Conservation (phyloP, 495 filamentous ascomycete species). For the Penicillium salamii region DNA sequence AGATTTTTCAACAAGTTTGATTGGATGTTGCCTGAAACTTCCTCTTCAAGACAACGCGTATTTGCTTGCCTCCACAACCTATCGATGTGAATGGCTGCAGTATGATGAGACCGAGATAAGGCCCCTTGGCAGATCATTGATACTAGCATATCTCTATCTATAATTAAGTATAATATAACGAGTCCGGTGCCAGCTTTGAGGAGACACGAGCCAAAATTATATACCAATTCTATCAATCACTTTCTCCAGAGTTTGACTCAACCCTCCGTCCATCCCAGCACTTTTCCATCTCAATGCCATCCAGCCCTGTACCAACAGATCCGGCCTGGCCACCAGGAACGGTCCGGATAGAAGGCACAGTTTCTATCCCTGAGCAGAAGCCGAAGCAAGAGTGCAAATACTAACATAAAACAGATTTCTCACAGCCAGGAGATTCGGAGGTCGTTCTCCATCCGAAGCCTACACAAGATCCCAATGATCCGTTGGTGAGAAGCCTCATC, state of each 20-base stretch:
- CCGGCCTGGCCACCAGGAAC: conserved; percentile 23
- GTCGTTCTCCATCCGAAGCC: conserved; percentile 21
- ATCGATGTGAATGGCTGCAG: conserved; percentile 14
- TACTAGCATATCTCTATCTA: background rate
- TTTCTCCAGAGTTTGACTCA: no score
- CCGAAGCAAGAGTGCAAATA: background rate
- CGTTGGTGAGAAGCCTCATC: conserved; percentile 11
- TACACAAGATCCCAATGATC: conserved; percentile 19
- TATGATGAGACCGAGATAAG: conserved; percentile 10
- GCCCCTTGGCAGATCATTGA: background rate
- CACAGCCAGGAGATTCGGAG: conserved; percentile 2
- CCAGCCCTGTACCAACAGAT: conserved; percentile 2
- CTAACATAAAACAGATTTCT: conserved; percentile 7
- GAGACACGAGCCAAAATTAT: background rate
- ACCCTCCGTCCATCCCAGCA: no score
- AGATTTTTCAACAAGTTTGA: background rate
- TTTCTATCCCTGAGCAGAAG: background rate
- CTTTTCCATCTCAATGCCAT: conserved; percentile 3
- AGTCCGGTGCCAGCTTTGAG: background rate
- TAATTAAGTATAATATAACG: background rate
- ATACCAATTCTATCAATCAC: no score
- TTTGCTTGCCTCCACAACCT: background rate
- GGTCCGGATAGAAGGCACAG: conserved; percentile 15
- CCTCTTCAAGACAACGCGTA: conserved; percentile 12
- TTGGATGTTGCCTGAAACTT: conserved; percentile 25